A percentile compares a stretch with the other conserved stretches of the same genome.
Conservation (phyloP, 1,139 yeast species). For the Hanseniaspora gamundiae region DNA sequence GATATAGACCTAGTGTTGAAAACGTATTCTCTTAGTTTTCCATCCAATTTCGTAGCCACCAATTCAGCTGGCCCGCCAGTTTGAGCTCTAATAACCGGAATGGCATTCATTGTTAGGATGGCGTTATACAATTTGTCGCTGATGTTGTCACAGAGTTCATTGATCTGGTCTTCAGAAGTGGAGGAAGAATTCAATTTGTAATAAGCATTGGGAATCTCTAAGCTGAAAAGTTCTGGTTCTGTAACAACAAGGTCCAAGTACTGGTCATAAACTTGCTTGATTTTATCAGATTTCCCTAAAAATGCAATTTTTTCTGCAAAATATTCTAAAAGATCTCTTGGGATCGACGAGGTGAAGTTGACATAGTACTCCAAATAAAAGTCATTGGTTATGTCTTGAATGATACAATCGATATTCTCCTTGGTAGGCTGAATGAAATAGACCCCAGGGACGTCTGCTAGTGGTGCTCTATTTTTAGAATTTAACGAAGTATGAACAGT, state of each 20-base stretch:
- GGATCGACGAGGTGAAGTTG: conserved; percentile 73
- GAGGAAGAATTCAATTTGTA: conserved; percentile 56
- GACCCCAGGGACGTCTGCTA: conserved; percentile 89
- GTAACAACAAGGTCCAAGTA: conserved; percentile 85
- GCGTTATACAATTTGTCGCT: conserved; percentile 74
- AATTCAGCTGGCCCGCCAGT: conserved; percentile 93
- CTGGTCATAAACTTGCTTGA: conserved; percentile 87
- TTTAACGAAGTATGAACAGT: conserved; percentile 74
- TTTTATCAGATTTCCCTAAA: conserved; percentile 54
- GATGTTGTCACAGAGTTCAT: conserved; percentile 50
- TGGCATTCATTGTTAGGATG: conserved; percentile 55
- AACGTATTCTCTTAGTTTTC: conserved; percentile 71
- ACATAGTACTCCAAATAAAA: conserved; percentile 70
- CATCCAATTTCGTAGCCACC: conserved; percentile 78
- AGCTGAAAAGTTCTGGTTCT: conserved; percentile 79
- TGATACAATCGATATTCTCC: conserved; percentile 56
- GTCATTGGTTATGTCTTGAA: conserved; percentile 60
- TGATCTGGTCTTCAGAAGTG: conserved; percentile 66
- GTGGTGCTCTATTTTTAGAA: conserved; percentile 50
- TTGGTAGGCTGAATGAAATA: conserved; percentile 83
- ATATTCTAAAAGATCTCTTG: conserved; percentile 71
- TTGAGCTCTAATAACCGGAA: conserved; percentile 87
- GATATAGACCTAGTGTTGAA: conserved; percentile 44
- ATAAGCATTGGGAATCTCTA: conserved; percentile 59
- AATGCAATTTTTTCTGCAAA: conserved; percentile 74